Base-by-base conservation (phyloP, 164 flowering plant genomes). In the Stephania japonica region DNA sequence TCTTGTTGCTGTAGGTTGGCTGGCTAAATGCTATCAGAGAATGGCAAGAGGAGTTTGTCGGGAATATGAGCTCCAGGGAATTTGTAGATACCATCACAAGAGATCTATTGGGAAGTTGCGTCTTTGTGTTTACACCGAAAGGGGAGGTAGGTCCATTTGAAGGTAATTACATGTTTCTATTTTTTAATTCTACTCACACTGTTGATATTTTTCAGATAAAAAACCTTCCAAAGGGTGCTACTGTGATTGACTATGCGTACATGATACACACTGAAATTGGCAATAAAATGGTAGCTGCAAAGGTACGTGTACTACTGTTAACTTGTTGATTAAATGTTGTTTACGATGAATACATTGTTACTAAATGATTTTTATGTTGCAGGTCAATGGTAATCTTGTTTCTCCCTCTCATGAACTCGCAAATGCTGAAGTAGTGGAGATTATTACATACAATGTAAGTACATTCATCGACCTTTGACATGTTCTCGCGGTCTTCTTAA, bases 1-100 rank as follows among this genome's bases (percentile, higher is more conserved):
- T 78, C 27, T 21, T 79, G 6, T 32, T 78, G 76, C 77, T 85
- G 74, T 82, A 95, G 99, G 86, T 95, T 84, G 88, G 99, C 43
- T 95, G 99, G 99, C 92, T 95, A 23, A 93, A 93, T 82, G 99
- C 99, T 65, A 95, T 95, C 24, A 89, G 97, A 83, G 99, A 95
- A 77, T 95, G 99, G 99, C 99, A 95, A 83, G 99, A 95, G 76
- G 99, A 95, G 84, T 95, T 95, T 83, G 99, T 95, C 71, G 99
- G 99, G 75, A 95, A 92, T 80, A 95, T 95, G 99, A 93, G 87
- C 78, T 95, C 99, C 62, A 89, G 99, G 77, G 99, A 95, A 81
- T 95, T 95, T 80, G 99, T 95, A 7, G 99, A 95, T 65, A 90
- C 96, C 32, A 73, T 95, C 76, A 95, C 93, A 26, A 86, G 89